phyloP scores from a whole-genome alignment of 192 early-diverging fungal species.

The Allomyces javanicus region DNA sequence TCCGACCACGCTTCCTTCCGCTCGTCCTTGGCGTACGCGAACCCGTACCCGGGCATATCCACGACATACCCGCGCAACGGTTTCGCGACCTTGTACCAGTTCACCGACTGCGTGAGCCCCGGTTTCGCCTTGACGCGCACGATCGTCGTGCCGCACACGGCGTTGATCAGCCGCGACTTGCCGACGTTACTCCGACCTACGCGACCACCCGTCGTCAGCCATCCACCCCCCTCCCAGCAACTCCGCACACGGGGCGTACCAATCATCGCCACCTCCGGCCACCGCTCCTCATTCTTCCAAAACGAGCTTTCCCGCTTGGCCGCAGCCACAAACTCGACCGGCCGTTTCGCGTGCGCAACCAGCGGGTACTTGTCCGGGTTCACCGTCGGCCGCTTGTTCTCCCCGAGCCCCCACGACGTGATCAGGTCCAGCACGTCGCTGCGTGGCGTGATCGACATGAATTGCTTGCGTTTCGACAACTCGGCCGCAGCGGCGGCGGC shows the following conservation, averaged over 20 bases:
- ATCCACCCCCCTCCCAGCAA: too few species aligned
- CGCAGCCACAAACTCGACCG: background rate
- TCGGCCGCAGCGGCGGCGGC: too few species aligned
- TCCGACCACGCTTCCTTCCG: constrained; percentile 28
- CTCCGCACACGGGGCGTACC: background rate
- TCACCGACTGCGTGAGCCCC: constrained; percentile 59
- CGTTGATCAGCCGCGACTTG: constrained; percentile 57
- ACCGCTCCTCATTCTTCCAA: background rate
- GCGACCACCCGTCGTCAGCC: background rate
- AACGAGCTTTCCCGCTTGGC: background rate
- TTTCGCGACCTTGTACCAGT: constrained; percentile 43
- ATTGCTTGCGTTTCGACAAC: background rate
- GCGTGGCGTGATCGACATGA: background rate
- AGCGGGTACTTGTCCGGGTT: background rate
- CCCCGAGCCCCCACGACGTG: background rate
- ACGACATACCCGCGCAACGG: constrained; percentile 35
- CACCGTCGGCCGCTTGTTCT: background rate
- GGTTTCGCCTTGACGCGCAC: constrained; percentile 51
- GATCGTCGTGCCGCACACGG: constrained; percentile 31
- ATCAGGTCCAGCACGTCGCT: background rate
- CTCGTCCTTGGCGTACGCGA: constrained; percentile 53
- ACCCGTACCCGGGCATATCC: constrained; percentile 71
- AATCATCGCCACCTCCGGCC: background rate
- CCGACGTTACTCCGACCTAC: constrained; percentile 59
- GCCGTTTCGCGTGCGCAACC: background rate